Evolutionary conservation across 768 basidiomycete species (phyloP), one percentile per base, ranked within the genome.

Genomic region (Mycena crocata): DNA sequence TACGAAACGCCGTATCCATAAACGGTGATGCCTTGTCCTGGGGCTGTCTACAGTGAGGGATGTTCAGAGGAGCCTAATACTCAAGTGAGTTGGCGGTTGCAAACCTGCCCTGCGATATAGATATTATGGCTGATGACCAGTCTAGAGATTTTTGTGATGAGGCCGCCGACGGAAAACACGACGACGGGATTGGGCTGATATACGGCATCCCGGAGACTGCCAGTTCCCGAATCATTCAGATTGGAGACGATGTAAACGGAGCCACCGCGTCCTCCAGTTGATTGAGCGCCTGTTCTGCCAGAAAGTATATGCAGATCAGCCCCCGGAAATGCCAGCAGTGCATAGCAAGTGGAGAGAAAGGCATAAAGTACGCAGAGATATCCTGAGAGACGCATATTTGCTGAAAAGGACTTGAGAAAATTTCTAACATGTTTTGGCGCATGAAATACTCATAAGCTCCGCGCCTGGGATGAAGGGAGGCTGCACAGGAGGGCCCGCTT

Each of bases 11-110:
- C 78, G 52, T 80, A 79, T 13, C 79, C 79, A 57, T 78, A 78
- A 45, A 80, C 75, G 24, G 78, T 80, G 30, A 80, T 80, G n/a
- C n/a, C 79, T 69, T 79, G 77, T 19, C 79, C 79, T 28, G 79
- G 79, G 23, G 79, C 78, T n/a, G 78, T 80, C 60, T 80, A n/a
- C n/a, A n/a, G n/a, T n/a, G 17, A 19, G 17, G 40, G 21, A 42
- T 42, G 6, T 21, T 42, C 40, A 5, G 40, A n/a, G n/a, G n/a
- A n/a, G n/a, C n/a, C 21, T 42, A 19, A 42, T 17, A 42, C 5
- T 9, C 17, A 42, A 9, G 17, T 42, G 21, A 42, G 40, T 13
- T 8, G 40, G 17, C 6, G n/a, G n/a, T n/a, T n/a, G 21, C 17
- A 9, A 42, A 42, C 40, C 40, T 9, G 77, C 5, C 79, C 78